Conservation (phyloP, 495 filamentous ascomycete species). For the Parmelia sp. region DNA sequence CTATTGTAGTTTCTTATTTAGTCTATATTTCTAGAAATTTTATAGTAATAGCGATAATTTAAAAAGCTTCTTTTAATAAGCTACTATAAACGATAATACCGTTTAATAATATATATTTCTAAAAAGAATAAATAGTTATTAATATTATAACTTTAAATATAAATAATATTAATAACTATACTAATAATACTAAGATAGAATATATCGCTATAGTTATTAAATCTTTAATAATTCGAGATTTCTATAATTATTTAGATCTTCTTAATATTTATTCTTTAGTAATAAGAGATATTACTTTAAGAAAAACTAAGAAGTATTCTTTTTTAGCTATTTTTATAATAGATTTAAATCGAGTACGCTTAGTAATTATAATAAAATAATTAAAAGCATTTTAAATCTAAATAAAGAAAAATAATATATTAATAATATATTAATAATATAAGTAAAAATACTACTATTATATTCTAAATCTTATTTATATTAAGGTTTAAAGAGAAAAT, state of each 20-base stretch:
- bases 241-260: not conserved
- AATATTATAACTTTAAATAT: not conserved
- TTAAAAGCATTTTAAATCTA: not conserved
- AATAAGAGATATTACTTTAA: not conserved
- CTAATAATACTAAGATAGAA: too few relatives aligned
- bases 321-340: not conserved
- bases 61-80: not conserved
- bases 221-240: not conserved
- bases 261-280: not conserved
- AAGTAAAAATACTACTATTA: too few relatives aligned
- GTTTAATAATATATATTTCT: not conserved
- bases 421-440: not conserved
- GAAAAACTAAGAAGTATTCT: not conserved
- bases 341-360: not conserved
- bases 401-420: not conserved
- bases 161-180: not conserved
- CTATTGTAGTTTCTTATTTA: not conserved
- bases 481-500: not conserved
- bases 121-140: not conserved
- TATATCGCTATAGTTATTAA: not conserved
- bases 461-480: too few relatives aligned
- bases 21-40: not conserved
- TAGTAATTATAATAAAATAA: not conserved
- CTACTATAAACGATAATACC: not conserved
- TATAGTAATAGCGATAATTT: not conserved